Base-by-base conservation (phyloP, 441 rosid species). In the Geranium incanum region DNA sequence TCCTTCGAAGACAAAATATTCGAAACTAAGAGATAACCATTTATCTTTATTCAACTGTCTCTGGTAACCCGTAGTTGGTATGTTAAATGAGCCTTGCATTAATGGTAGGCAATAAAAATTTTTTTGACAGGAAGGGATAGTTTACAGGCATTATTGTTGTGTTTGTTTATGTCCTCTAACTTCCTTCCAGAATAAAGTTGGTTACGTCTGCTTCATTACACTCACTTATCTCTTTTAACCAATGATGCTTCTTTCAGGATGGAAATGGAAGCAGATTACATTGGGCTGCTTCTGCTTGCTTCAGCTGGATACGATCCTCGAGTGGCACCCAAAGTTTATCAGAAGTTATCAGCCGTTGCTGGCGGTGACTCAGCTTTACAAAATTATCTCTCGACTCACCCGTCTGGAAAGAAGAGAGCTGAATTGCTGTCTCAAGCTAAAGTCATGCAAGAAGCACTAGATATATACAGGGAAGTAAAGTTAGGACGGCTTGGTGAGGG, bases 241-340 rank as follows among this genome's bases (percentile, higher is more conserved):
- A 3, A 13, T 59, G 64, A 13, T 59, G 64, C 11, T 18, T 59
- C 18, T 59, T 59, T 37, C 37, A 87, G 96, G 88, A 87, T 90
- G 96, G 96, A 90, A 74, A 83, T 88, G 15, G 96, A 90, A 80
- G 96, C 96, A 37, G 96, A 90, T 82, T 86, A 86, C 63, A 76
- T 88, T 0, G 99, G 99, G 50, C 68, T 92, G 68, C 79, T 95
- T 28, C 75, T 90, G 79, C 75, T 92, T 33, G 96, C 99, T 69
- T 87, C 96, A 0, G 96, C 97, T 5, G 99, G 99, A 37, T 95
- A 87, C 7, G 95, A 95, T 78, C 99, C 98, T 77, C 86, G 95
- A 39, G 67, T 83, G 66, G 96, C 98, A n/a, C 98, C 98, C 3
- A 74, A 52, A 72, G 93, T 92, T 68, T 88, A 81, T 15, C 97